Evolutionary conservation across 1,139 yeast genomes (phyloP).

Genomic region (Pichia sp.): DNA sequence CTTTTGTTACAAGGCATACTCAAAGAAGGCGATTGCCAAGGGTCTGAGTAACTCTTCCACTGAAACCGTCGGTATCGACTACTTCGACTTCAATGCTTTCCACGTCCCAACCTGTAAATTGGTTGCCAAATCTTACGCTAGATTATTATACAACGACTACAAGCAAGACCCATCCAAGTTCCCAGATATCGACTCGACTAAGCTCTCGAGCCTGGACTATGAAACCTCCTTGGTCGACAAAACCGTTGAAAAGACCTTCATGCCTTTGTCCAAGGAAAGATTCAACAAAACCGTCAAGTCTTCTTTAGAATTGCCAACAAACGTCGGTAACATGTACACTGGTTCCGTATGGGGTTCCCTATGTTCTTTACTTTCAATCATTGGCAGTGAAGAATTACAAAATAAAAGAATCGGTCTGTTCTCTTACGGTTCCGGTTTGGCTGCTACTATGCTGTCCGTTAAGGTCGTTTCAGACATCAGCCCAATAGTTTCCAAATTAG

Average conservation of each 20-base stretch:
- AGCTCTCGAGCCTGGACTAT: slow-evolving; percentile 57
- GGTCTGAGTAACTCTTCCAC: slow-evolving; percentile 39
- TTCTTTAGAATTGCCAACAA: slow-evolving; percentile 83
- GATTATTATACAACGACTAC: slow-evolving; percentile 87
- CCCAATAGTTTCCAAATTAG: slow-evolving; percentile 57
- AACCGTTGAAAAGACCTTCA: slow-evolving; percentile 77
- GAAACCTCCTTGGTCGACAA: slow-evolving; percentile 78
- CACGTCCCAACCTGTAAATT: slow-evolving; percentile 98
- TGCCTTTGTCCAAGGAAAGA: slow-evolving; percentile 70
- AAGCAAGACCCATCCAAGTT: slow-evolving; percentile 58
- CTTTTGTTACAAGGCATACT: slow-evolving; percentile 75
- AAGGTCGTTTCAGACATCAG: slow-evolving; percentile 79
- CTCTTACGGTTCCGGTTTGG: slow-evolving; percentile 98
- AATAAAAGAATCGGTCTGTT: slow-evolving; percentile 86
- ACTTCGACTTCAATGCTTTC: slow-evolving; percentile 93
- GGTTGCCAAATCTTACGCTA: slow-evolving; percentile 88
- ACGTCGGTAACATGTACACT: slow-evolving; percentile 98
- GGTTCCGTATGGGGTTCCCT: slow-evolving; percentile 90
- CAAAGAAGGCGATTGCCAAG: slow-evolving; percentile 67
- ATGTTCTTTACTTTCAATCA: slow-evolving; percentile 72
- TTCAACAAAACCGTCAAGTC: slow-evolving; percentile 72
- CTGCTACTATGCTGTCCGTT: slow-evolving; percentile 81
- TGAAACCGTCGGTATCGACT: slow-evolving; percentile 58
- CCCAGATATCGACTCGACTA: slow-evolving; percentile 56
- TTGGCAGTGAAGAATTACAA: slow-evolving; percentile 68